Evolutionary conservation across 2,329 filamentous ascomycete species (phyloP).

Genomic region (Ramularia endophylla): DNA sequence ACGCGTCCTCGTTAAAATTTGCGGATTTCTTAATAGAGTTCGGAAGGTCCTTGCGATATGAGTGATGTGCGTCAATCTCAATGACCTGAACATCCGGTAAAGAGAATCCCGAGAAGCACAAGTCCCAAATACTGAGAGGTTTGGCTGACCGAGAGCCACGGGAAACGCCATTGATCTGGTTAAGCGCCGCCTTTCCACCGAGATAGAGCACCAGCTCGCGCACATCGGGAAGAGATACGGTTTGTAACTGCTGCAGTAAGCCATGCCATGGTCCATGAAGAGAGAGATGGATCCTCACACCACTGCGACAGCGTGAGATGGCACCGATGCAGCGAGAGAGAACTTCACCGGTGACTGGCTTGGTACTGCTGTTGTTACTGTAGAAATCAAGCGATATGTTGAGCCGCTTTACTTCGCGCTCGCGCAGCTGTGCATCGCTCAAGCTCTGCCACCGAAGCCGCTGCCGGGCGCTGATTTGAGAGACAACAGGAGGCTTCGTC

Average conservation of each 20-base stretch:
- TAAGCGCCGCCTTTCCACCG: neutral
- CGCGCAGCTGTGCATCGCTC: constrained; percentile 16
- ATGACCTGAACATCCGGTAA: constrained; percentile 14
- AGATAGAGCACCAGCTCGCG: constrained; percentile 8
- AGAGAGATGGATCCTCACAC: constrained; percentile 10
- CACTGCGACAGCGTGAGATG: constrained; percentile 10
- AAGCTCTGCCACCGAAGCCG: constrained; percentile 16
- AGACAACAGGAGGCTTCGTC: constrained; percentile 13
- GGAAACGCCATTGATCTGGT: neutral
- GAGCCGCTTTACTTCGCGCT: constrained; percentile 16
- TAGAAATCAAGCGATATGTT: constrained; percentile 7
- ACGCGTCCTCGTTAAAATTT: neutral
- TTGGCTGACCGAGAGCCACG: neutral
- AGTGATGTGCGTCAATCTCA: constrained; percentile 7
- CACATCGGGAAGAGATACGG: constrained; percentile 13
- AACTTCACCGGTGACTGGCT: constrained; percentile 5
- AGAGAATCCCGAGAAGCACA: constrained; percentile 14
- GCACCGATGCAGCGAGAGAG: constrained; percentile 16
- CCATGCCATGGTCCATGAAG: constrained; percentile 8
- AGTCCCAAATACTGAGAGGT: constrained; percentile 10
- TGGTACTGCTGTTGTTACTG: neutral
- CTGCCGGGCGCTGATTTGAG: constrained; percentile 14
- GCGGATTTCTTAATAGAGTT: constrained; percentile 2
- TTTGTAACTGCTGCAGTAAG: constrained; percentile 10
- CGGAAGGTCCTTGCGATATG: neutral